Evolutionary conservation across 176 grass and related monocot genomes (phyloP).

Genomic region (Alloteropsis semialata): DNA sequence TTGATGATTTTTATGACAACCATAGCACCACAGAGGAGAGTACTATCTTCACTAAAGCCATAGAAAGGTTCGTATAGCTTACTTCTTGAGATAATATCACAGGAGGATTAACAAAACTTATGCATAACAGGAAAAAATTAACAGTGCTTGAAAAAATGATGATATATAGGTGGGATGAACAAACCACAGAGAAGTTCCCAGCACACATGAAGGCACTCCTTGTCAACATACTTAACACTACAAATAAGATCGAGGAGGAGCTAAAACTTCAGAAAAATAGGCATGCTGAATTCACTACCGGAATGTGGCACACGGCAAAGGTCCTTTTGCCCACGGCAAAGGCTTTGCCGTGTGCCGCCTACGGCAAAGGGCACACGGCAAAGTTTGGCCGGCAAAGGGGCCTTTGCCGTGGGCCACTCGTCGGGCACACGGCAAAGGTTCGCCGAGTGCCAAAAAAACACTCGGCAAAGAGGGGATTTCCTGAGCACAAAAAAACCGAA

Average conservation of each 20-base stretch:
- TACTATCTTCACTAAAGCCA: constrained; percentile 18
- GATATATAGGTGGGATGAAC: constrained; percentile 29
- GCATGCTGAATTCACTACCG: not conserved
- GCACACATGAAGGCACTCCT: not conserved
- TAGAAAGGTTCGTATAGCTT: constrained; percentile 39
- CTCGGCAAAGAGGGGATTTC: too few species aligned
- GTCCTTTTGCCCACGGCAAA: too few species aligned
- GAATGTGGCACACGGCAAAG: too few species aligned
- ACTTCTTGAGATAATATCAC: not conserved
- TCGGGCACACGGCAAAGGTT: too few species aligned
- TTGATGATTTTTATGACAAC: constrained; percentile 59
- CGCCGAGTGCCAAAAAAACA: too few species aligned
- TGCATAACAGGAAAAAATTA: not conserved
- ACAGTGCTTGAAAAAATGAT: not conserved
- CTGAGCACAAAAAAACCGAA: too few species aligned
- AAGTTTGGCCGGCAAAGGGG: too few species aligned
- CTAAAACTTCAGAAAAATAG: constrained; percentile 19
- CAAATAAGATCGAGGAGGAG: constrained; percentile 16
- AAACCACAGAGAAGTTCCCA: not conserved
- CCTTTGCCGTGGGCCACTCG: too few species aligned
- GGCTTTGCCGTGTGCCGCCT: too few species aligned
- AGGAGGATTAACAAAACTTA: too few species aligned
- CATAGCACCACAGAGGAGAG: constrained; percentile 48
- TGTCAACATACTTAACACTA: not conserved
- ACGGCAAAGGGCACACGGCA: too few species aligned